Percentiles rank a stretch among this genome's conserved stretches.
These are phyloP conservation scores for Salicornia ramosissima DNA, from an alignment of 148 eudicot genomes.

Conservation along the genomic window DNA sequence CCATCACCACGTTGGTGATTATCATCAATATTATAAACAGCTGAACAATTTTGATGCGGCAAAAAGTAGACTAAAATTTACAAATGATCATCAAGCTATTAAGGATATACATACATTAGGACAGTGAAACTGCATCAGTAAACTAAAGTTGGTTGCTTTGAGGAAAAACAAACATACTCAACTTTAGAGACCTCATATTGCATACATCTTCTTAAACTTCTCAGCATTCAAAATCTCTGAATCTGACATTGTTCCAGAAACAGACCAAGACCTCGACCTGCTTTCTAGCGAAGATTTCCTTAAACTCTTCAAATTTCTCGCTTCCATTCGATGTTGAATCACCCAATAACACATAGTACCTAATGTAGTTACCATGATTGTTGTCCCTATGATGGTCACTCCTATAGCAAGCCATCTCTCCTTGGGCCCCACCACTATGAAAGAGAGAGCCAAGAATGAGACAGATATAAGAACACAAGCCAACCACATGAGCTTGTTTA, in stretches of 20 bases:
- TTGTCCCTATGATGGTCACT: constrained; percentile 62
- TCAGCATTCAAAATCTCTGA: constrained; percentile 45
- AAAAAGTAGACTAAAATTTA: background rate
- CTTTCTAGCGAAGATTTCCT: constrained; percentile 45
- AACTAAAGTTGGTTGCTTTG: background rate
- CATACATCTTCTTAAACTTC: constrained; percentile 61
- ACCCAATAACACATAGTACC: constrained; percentile 88
- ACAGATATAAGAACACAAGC: constrained; percentile 75
- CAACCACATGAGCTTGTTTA: constrained; percentile 87
- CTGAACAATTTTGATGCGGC: constrained; percentile 12
- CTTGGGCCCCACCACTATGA: constrained; percentile 58
- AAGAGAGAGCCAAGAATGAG: constrained; percentile 65
- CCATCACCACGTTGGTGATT: background rate
- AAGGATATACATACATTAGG: constrained; percentile 16
- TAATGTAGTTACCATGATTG: constrained; percentile 63
- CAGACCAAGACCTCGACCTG: constrained; percentile 39
- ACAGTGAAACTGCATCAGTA: constrained; percentile 10
- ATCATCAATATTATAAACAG: constrained; percentile 4
- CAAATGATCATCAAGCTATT: constrained; percentile 4
- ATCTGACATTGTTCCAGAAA: constrained; percentile 40
- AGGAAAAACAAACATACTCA: background rate
- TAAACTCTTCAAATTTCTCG: constrained; percentile 39
- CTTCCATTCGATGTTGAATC: constrained; percentile 64
- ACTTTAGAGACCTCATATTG: constrained; percentile 36
- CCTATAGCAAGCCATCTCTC: constrained; percentile 68